Conservation (phyloP, 495 filamentous ascomycete species). For the Parmelia sp. region DNA sequence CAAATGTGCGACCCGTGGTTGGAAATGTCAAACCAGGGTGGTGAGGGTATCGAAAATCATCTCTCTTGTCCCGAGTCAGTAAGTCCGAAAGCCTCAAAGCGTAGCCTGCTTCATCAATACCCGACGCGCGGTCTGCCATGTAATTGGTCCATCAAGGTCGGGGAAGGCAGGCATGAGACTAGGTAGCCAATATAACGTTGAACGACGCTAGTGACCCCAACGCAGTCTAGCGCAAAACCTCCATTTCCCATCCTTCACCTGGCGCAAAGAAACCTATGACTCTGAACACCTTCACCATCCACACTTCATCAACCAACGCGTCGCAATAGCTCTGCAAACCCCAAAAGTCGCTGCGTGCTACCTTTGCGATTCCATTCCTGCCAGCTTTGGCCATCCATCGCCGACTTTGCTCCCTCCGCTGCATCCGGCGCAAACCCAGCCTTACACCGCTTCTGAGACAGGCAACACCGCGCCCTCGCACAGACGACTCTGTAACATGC, state of each 20-base stretch:
- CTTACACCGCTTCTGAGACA: conserved; percentile 11
- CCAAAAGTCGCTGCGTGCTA: neutral
- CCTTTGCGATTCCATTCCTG: conserved; percentile 9
- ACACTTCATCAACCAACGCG: conserved; percentile 7
- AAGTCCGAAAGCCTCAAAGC: neutral
- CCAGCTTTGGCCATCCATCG: neutral
- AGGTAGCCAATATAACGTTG: neutral
- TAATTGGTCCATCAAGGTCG: neutral
- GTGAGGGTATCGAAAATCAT: neutral
- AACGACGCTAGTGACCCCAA: conserved; percentile 7
- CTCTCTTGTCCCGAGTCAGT: neutral
- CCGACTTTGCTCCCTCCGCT: neutral
- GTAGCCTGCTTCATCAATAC: conserved; percentile 7
- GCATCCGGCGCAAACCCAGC: conserved; percentile 20
- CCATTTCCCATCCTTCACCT: neutral
- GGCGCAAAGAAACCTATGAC: conserved; percentile 3
- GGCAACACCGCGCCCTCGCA: neutral
- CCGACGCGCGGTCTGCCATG: neutral
- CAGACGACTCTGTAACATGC: conserved; percentile 40
- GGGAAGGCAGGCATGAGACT: neutral
- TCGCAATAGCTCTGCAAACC: conserved; percentile 9
- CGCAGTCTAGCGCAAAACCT: neutral
- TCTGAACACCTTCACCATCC: conserved; percentile 10
- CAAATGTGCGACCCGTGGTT: neutral
- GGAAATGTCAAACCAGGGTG: neutral